phyloP scores from a whole-genome alignment of 352 stramenopile species.

The Phytopythium oedochilum region DNA sequence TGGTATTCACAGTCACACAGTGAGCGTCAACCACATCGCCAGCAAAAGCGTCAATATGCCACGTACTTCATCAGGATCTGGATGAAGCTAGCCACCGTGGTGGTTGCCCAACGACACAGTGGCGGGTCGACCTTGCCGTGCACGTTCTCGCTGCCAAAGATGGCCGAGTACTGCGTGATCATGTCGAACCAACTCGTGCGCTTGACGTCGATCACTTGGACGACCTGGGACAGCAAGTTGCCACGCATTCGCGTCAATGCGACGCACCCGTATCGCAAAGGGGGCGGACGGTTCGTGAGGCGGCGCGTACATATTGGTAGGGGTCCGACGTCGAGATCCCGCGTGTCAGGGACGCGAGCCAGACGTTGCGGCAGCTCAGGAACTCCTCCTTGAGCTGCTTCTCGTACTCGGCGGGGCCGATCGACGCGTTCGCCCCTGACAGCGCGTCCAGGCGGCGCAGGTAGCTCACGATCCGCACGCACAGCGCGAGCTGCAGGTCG shows the following conservation, averaged over 20 bases:
- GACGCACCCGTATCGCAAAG: too few species aligned
- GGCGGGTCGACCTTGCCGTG: conserved; percentile 77
- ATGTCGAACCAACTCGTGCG: conserved; percentile 89
- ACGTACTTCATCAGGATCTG: conserved; percentile 74
- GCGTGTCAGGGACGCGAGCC: conserved; percentile 60
- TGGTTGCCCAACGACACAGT: conserved; percentile 76
- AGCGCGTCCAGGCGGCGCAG: conserved; percentile 69
- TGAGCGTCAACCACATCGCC: neutral
- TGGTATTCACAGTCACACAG: conserved; percentile 11
- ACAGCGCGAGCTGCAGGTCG: conserved; percentile 74
- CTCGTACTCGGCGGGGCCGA: conserved; percentile 62
- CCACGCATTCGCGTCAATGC: neutral
- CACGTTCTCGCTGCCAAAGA: conserved; percentile 83
- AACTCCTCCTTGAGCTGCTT: conserved; percentile 85
- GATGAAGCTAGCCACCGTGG: conserved; percentile 76
- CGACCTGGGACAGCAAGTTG: conserved; percentile 27
- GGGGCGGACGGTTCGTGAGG: neutral
- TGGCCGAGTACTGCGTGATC: conserved; percentile 89
- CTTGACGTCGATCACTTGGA: conserved; percentile 87
- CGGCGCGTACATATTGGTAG: conserved; percentile 73
- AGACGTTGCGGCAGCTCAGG: conserved; percentile 66
- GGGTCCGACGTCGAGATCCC: conserved; percentile 52
- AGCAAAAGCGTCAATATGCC: neutral
- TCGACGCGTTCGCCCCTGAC: conserved; percentile 6
- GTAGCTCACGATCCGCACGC: conserved; percentile 77